These are phyloP conservation scores for Ligustrum vulgare DNA, from an alignment of 257 asterid species.

Conservation along the genomic window DNA sequence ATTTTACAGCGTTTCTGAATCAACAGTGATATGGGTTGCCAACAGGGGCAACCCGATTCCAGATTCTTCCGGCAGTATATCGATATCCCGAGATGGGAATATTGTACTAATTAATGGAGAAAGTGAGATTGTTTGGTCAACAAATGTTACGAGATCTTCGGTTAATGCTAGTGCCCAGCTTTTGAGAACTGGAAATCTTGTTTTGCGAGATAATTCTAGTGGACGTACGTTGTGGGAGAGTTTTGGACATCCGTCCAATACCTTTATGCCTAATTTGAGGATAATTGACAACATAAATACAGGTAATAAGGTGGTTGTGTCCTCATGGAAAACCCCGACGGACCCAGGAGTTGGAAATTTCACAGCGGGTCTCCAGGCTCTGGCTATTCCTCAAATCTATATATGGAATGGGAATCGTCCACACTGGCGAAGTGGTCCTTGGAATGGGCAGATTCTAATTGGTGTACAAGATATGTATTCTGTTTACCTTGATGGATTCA, in stretches of 20 bases:
- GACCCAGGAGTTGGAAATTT: constrained; percentile 38
- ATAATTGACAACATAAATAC: constrained; percentile 27
- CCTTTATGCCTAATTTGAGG: constrained; percentile 28
- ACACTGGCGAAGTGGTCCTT: constrained; percentile 46
- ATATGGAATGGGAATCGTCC: constrained; percentile 24
- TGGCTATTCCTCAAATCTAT: constrained; percentile 20
- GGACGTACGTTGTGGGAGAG: constrained; percentile 16
- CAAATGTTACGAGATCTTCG: constrained; percentile 19
- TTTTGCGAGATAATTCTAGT: constrained; percentile 7
- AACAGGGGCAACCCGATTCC: constrained; percentile 36
- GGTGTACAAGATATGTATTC: constrained; percentile 38
- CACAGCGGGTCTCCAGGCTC: constrained; percentile 24
- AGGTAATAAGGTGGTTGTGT: constrained; percentile 16
- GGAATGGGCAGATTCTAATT: constrained; percentile 35
- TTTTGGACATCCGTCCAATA: constrained; percentile 30
- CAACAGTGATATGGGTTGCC: constrained; percentile 37
- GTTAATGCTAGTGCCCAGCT: constrained; percentile 29
- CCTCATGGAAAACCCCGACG: constrained; percentile 38
- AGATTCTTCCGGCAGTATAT: constrained; percentile 27
- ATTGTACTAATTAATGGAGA: constrained; percentile 29
- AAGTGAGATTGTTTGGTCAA: constrained; percentile 32
- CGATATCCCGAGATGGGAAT: constrained; percentile 29
- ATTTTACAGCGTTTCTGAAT: constrained; percentile 19
- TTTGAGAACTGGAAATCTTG: constrained; percentile 41
- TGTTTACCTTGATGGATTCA: constrained; percentile 22